These are phyloP conservation scores for Paxillus ammoniavirescens DNA, from an alignment of 768 basidiomycete genomes.

Conservation along the genomic window DNA sequence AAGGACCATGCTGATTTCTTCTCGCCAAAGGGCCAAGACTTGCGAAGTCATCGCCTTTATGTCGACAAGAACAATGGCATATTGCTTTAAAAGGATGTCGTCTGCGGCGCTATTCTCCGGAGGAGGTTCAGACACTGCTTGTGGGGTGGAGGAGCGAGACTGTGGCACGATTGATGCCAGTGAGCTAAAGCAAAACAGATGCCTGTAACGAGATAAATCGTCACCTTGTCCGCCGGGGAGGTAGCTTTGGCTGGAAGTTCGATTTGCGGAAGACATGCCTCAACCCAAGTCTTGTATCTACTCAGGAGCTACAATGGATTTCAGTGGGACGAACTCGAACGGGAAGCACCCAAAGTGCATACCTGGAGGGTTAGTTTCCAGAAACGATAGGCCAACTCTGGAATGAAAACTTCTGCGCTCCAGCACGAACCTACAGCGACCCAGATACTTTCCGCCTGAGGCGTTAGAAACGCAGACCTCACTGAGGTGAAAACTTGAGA, in stretches of 20 bases:
- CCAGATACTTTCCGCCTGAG: conserved; percentile 70
- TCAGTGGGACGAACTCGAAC: neutral
- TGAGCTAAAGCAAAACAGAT: conserved; percentile 1
- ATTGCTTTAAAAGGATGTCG: conserved; percentile 63
- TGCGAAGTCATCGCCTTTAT: conserved; percentile 55
- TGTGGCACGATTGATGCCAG: conserved; percentile 19
- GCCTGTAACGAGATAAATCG: conserved; percentile 14
- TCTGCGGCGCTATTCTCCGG: conserved; percentile 59
- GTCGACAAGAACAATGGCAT: conserved; percentile 67
- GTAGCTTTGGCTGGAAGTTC: conserved; percentile 38
- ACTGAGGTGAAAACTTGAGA: conserved; percentile 15
- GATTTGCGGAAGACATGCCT: conserved; percentile 44
- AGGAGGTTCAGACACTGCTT: conserved; percentile 44
- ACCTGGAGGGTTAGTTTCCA: conserved; percentile 94
- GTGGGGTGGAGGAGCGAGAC: conserved; percentile 54
- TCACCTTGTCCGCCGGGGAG: conserved; percentile 37
- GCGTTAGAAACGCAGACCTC: conserved; percentile 45
- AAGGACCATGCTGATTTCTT: conserved; percentile 62
- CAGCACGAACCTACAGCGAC: conserved; percentile 77
- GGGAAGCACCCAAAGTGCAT: conserved; percentile 13
- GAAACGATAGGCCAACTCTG: conserved; percentile 79
- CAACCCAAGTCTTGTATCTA: conserved; percentile 80
- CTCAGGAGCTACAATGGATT: conserved; percentile 61
- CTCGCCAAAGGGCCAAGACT: conserved; percentile 60
- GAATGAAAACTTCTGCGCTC: conserved; percentile 83